Base-by-base conservation (phyloP, 2,329 filamentous ascomycete species). In the Dryadomyces quercivorus region DNA sequence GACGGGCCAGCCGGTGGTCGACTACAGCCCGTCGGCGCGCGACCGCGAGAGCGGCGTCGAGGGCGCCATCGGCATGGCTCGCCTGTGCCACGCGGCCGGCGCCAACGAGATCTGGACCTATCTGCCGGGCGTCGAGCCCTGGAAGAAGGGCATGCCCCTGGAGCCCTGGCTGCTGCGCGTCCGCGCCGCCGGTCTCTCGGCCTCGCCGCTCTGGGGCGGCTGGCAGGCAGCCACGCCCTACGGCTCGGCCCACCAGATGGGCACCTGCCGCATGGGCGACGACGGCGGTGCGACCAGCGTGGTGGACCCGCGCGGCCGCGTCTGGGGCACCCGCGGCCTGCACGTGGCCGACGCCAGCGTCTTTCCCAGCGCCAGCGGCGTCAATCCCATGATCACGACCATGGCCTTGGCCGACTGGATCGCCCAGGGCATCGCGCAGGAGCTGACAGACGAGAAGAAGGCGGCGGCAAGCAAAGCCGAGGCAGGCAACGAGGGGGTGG, bases 191-290 rank as follows among this genome's bases (percentile, higher is more conserved):
- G 58, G 50, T 5, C 13, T 46, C n/a, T 57, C 59, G 7, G 6
- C 46, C 18, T 58, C 58, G 21, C 5, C 45, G 2, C 13, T 59
- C 12, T 58, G 55, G 56, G 76, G 75, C 50, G 50, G 34, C 52
- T 70, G 68, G 56, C 72, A 74, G 18, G 77, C 79, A 0, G 70
- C 74, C 34, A 71, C 74, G 21, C 65, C 70, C n/a, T 87, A 81
- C 62, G 69, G 74, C 34, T 85, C 81, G n/a, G 87, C 86, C 18
- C 87, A 92, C 67, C 87, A 91, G 70, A 91, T 91, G 86, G 84
- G 86, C 21, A 81, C 81, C 10, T 88, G 84, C 62, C 74, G 85
- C 2, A 92, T 91, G 87, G 81, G 80, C 56, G 71, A 72, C 46
- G 67, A 66, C 58, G 66, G 67, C 54, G 66, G 69, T 34, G 69